A percentile compares a stretch with the other conserved stretches of the same genome.
These are phyloP conservation scores for Papiliotrema terrestris DNA, from an alignment of 1,284 basidiomycete species.

Conservation along the genomic window DNA sequence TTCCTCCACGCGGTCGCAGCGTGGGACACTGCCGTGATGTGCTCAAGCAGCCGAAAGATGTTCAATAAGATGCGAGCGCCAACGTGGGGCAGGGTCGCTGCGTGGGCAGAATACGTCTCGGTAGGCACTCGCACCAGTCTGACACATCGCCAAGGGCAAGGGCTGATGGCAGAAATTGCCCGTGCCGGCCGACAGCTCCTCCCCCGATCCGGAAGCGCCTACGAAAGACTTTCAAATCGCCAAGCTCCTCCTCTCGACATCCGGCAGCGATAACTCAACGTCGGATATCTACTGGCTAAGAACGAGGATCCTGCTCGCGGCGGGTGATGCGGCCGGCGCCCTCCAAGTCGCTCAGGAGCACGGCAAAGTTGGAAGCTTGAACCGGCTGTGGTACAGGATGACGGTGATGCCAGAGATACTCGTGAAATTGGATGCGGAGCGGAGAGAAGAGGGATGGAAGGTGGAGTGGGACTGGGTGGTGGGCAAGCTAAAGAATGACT, in stretches of 20 bases:
- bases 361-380: conserved; percentile 23
- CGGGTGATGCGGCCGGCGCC: conserved; percentile 11
- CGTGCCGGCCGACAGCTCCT: conserved; percentile 3
- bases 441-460: conserved; percentile 15
- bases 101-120: conserved; percentile 33
- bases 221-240: conserved; percentile 23
- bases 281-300: conserved; percentile 41
- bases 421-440: conserved; percentile 4
- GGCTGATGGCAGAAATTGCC: conserved; percentile 13
- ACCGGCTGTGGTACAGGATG: conserved; percentile 31
- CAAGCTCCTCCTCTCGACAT: conserved; percentile 21
- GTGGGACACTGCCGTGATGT: conserved; percentile 26
- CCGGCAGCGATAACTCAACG: conserved; percentile 14
- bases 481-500: conserved; percentile 14
- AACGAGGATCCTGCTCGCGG: conserved; percentile 30
- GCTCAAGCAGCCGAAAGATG: conserved; percentile 32
- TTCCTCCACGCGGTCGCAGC: conserved; percentile 30
- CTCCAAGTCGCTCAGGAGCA: conserved; percentile 17
- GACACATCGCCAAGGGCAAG: not conserved
- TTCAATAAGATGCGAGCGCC: conserved; percentile 33
- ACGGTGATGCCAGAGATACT: conserved; percentile 20
- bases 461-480: conserved; percentile 25
- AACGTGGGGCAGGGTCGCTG: conserved; percentile 37
- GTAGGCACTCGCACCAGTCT: conserved; percentile 13
- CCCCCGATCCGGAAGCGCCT: conserved; percentile 14